Percentiles rank a stretch among this genome's conserved stretches.
Evolutionary conservation across 257 asterid genomes (phyloP).

Genomic region (Plectranthus barbatus): DNA sequence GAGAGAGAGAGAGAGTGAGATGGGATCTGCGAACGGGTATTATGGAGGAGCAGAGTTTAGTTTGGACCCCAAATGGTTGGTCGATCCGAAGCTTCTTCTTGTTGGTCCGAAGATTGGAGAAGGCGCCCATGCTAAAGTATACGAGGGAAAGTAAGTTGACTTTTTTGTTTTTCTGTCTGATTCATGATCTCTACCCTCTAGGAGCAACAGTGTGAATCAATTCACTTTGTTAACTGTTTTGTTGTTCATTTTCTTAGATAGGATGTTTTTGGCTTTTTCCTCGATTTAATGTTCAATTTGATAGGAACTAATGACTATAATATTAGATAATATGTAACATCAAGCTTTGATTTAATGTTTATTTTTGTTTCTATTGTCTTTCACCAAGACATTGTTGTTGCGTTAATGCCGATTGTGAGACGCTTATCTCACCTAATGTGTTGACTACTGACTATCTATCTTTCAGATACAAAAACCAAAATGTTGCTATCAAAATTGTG

Average conservation of each 20-base stretch:
- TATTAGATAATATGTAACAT: not conserved
- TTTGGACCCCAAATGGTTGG: conserved; percentile 73
- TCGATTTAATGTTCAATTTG: not conserved
- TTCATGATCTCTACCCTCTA: conserved; percentile 9
- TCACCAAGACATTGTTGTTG: not conserved
- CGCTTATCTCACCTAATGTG: not conserved
- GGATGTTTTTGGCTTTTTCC: not conserved
- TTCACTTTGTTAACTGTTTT: not conserved
- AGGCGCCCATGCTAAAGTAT: conserved; percentile 97
- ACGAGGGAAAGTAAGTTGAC: conserved; percentile 89
- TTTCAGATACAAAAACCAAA: conserved; percentile 69
- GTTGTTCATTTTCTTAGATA: not conserved
- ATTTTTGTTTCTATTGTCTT: not conserved
- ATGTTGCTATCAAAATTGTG: conserved; percentile 76
- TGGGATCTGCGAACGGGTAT: conserved; percentile 66
- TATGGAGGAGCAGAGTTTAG: conserved; percentile 52
- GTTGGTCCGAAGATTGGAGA: conserved; percentile 98
- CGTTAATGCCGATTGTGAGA: not conserved
- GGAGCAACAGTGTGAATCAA: not conserved
- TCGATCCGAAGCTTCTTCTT: conserved; percentile 84
- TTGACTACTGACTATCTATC: too few relatives aligned
- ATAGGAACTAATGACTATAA: not conserved
- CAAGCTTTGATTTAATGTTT: not conserved
- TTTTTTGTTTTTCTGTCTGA: conserved; percentile 8
- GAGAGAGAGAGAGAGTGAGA: conserved; percentile 15